phyloP scores from a whole-genome alignment of 2,329 filamentous ascomycete species.

The Corinectria fuckeliana region DNA sequence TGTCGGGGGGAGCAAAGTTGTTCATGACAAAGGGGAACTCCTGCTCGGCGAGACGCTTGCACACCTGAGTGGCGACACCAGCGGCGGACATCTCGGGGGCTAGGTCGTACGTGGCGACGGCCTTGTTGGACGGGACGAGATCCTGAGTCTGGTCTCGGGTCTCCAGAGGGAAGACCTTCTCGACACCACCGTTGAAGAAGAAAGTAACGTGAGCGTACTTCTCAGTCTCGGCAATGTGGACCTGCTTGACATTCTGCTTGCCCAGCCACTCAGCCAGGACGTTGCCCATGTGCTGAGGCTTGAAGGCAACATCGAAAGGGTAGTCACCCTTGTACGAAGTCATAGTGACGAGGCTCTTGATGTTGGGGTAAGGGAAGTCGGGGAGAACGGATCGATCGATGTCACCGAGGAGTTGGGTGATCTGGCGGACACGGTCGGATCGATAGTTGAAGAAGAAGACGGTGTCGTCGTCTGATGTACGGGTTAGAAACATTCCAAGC shows the following conservation, averaged over 20 bases:
- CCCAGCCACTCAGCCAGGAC: slow-evolving; percentile 97
- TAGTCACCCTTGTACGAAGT: slow-evolving; percentile 97
- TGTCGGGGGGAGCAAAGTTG: slow-evolving; percentile 99
- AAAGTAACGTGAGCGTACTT: slow-evolving; percentile 99
- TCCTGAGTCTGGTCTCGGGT: slow-evolving; percentile 82
- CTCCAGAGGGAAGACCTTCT: slow-evolving; percentile 94
- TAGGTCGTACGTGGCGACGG: slow-evolving; percentile 90
- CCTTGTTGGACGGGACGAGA: slow-evolving; percentile 85
- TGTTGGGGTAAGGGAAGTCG: slow-evolving; percentile 93
- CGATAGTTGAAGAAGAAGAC: slow-evolving; percentile 99
- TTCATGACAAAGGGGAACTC: slow-evolving; percentile 99
- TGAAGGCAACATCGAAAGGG: slow-evolving; percentile 89
- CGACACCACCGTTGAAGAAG: slow-evolving; percentile 99
- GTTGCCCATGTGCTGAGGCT: slow-evolving; percentile 95
- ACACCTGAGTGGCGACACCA: slow-evolving; percentile 86
- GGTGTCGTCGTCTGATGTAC: slow-evolving; percentile 76
- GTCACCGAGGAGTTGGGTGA: slow-evolving; percentile 91
- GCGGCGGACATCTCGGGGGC: slow-evolving; percentile 96
- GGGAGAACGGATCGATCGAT: slow-evolving; percentile 89
- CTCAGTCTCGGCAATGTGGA: slow-evolving; percentile 97
- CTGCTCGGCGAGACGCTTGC: slow-evolving; percentile 82
- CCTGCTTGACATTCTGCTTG: slow-evolving; percentile 89
- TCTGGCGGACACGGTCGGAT: slow-evolving; percentile 94
- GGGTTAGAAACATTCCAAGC: slow-evolving; percentile 9
- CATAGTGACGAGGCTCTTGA: slow-evolving; percentile 89